Conservation (phyloP, 371 early-diverging fungal genomes). For the Funneliformis caledonium region DNA sequence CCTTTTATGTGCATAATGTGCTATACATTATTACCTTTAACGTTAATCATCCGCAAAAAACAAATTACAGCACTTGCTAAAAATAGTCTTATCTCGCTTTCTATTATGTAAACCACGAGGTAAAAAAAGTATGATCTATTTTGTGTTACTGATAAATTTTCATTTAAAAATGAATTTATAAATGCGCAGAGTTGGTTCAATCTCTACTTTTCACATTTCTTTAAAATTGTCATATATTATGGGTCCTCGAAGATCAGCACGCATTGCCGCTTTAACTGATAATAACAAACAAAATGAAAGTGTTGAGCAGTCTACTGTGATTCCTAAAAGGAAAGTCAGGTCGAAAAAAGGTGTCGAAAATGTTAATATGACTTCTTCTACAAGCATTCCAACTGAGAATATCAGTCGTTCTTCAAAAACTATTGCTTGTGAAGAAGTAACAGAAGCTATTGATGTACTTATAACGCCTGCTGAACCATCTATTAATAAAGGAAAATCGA, state of each 20-base stretch:
- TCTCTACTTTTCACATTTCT: background rate
- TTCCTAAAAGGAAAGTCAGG: background rate
- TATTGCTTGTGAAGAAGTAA: background rate
- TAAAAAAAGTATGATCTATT: no score
- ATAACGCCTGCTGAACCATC: background rate
- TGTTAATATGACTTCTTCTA: background rate
- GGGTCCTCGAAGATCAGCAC: constrained; percentile 17
- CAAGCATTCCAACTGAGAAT: background rate
- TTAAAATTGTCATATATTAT: background rate
- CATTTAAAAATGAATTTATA: no score
- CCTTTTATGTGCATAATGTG: no score
- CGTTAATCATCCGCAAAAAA: no score
- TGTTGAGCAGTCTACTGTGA: background rate
- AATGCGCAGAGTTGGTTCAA: background rate
- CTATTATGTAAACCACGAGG: no score
- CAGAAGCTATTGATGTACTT: no score
- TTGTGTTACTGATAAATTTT: no score
- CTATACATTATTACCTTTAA: no score
- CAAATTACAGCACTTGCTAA: no score
- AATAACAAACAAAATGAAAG: background rate
- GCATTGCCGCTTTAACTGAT: background rate
- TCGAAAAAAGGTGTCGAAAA: background rate
- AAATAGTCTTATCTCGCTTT: no score
- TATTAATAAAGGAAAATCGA: constrained; percentile 6
- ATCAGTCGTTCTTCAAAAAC: background rate